These are phyloP conservation scores for Podila horticola DNA, from an alignment of 192 early-diverging fungal genomes.

Conservation along the genomic window DNA sequence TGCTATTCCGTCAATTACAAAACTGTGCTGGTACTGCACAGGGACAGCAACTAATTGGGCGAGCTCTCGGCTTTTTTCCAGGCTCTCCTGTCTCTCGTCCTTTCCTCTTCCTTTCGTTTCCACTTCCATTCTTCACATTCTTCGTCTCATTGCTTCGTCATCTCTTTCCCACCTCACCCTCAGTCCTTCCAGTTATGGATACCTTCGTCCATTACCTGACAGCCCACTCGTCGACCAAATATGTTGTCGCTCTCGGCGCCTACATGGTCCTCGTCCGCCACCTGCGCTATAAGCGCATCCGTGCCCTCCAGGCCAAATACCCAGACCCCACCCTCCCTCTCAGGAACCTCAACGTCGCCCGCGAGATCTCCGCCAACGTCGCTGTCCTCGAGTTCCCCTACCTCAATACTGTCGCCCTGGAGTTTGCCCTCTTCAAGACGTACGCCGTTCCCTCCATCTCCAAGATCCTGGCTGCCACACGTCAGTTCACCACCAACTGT, in stretches of 20 bases:
- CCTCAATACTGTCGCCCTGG: conserved; percentile 25
- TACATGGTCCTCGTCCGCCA: conserved; percentile 48
- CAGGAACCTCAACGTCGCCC: conserved; percentile 27
- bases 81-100: background rate
- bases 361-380: conserved; percentile 23
- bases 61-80: background rate
- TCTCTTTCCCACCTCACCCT: conserved; percentile 5
- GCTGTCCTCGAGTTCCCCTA: conserved; percentile 49
- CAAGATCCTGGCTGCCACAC: conserved; percentile 44
- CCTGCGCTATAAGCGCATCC: conserved; percentile 44
- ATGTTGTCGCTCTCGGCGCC: conserved; percentile 1
- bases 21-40: too few relatives aligned
- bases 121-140: background rate
- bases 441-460: conserved; percentile 55
- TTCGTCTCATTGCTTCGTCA: background rate
- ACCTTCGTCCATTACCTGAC: background rate
- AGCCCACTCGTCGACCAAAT: background rate
- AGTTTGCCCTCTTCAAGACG: conserved; percentile 59
- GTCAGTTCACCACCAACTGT: conserved; percentile 27
- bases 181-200: background rate
- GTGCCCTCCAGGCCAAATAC: conserved; percentile 39
- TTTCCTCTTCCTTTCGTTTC: background rate
- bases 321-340: conserved; percentile 53
- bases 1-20: too few relatives aligned
- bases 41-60: too few relatives aligned